These are phyloP conservation scores for Coprinopsis strossmayeri DNA, from an alignment of 768 basidiomycete genomes.

Conservation along the genomic window DNA sequence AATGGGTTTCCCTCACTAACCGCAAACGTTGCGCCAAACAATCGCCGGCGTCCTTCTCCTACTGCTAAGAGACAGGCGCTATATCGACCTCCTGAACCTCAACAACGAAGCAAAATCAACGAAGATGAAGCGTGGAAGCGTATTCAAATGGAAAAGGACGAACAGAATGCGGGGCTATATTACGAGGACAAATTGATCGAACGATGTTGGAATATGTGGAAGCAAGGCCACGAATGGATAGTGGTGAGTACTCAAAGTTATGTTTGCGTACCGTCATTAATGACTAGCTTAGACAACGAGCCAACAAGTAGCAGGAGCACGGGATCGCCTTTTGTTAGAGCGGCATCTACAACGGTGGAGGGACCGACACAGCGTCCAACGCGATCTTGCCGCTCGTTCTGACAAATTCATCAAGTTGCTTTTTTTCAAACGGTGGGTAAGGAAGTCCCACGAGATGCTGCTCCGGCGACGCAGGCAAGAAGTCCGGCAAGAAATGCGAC, in stretches of 20 bases:
- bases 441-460: constrained; percentile 41
- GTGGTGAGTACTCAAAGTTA: constrained; percentile 38
- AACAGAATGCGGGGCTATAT: constrained; percentile 66
- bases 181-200: constrained; percentile 56
- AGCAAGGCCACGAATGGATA: constrained; percentile 65
- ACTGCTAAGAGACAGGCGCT: background rate
- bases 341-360: constrained; percentile 59
- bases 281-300: constrained; percentile 52
- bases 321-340: constrained; percentile 59
- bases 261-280: background rate
- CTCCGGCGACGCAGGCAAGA: constrained; percentile 31
- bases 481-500: constrained; percentile 68
- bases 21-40: background rate
- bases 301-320: constrained; percentile 61
- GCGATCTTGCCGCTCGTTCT: constrained; percentile 35
- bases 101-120: constrained; percentile 42
- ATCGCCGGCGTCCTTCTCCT: background rate
- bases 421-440: constrained; percentile 47
- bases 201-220: constrained; percentile 75
- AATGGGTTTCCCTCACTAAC: too few relatives aligned
- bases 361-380: constrained; percentile 26
- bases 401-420: constrained; percentile 36
- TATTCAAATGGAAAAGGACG: constrained; percentile 62
- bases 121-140: constrained; percentile 77
- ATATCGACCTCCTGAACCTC: background rate